phyloP scores from a whole-genome alignment of 176 grass and related monocot genomes.

The Zoysia pacifica region DNA sequence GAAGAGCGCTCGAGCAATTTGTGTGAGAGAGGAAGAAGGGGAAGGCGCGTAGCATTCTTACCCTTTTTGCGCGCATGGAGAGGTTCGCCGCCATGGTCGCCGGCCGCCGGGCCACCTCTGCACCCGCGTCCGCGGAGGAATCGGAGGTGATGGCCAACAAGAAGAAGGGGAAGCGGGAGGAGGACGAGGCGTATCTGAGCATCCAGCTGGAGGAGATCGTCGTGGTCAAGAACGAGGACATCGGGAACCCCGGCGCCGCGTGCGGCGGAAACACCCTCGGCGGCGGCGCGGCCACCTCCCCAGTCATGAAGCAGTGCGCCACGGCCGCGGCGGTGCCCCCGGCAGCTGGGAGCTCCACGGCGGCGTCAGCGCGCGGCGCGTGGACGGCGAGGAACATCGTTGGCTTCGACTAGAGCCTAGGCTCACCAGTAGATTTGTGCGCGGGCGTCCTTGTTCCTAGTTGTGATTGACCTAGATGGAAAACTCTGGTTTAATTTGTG shows the following conservation, averaged over 20 bases:
- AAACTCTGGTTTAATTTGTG: background rate
- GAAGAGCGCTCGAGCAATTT: background rate
- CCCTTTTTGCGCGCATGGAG: conserved; percentile 31
- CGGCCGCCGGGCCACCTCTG: background rate
- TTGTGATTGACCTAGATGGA: background rate
- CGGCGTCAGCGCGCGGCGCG: conserved; percentile 1
- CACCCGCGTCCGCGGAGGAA: background rate
- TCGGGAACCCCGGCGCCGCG: conserved; percentile 16
- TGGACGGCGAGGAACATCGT: conserved; percentile 4
- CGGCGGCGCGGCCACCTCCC: background rate
- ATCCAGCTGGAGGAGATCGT: conserved; percentile 57
- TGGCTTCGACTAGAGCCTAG: conserved; percentile 23
- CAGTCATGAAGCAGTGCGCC: background rate
- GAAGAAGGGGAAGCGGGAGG: background rate
- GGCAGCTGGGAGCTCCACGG: background rate
- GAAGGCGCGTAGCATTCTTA: background rate
- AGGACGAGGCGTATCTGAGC: conserved; percentile 18
- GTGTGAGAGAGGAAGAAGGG: background rate
- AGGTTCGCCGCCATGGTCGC: conserved; percentile 45
- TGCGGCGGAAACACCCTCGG: background rate
- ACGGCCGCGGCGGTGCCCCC: background rate
- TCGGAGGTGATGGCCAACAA: background rate
- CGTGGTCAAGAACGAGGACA: conserved; percentile 52
- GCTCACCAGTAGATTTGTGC: background rate
- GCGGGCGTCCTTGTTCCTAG: background rate